These are phyloP conservation scores for Sclerotinia glacialis DNA, from an alignment of 2,329 filamentous ascomycete genomes.

Conservation along the genomic window DNA sequence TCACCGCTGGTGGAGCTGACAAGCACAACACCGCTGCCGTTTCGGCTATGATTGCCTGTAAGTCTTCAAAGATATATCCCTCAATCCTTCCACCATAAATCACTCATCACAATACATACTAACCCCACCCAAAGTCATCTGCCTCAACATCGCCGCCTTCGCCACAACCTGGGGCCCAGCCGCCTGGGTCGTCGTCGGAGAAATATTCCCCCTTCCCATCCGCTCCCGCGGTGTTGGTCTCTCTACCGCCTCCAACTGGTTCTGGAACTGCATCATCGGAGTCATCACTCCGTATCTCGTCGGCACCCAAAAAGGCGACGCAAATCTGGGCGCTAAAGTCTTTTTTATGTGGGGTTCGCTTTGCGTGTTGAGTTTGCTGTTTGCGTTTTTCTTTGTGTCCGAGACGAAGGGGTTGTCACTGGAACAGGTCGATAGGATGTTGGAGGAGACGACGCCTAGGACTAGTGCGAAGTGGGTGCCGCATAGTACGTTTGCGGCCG, in stretches of 20 bases:
- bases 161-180: slow-evolving; percentile 80
- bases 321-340: slow-evolving; percentile 34
- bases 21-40: slow-evolving; percentile 56
- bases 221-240: slow-evolving; percentile 83
- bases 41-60: slow-evolving; percentile 67
- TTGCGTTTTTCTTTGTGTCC: slow-evolving; percentile 60
- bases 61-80: background rate
- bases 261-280: slow-evolving; percentile 73
- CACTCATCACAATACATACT: slow-evolving; percentile 59
- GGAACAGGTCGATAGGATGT: slow-evolving; percentile 69
- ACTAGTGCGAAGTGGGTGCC: slow-evolving; percentile 35
- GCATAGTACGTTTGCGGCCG: slow-evolving; percentile 35
- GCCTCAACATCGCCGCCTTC: slow-evolving; percentile 90
- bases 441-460: slow-evolving; percentile 48
- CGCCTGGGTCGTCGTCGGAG: slow-evolving; percentile 79
- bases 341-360: slow-evolving; percentile 62
- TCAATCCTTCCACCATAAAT: slow-evolving; percentile 59
- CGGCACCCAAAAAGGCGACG: slow-evolving; percentile 51
- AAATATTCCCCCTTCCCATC: slow-evolving; percentile 87
- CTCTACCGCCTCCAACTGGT: slow-evolving; percentile 87
- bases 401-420: slow-evolving; percentile 73
- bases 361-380: slow-evolving; percentile 53
- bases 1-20: slow-evolving; percentile 56
- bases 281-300: slow-evolving; percentile 75
- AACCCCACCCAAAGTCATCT: slow-evolving; percentile 55